These are phyloP conservation scores for Calonectria ilicicola DNA, from an alignment of 2,329 filamentous ascomycete species.

Conservation along the genomic window DNA sequence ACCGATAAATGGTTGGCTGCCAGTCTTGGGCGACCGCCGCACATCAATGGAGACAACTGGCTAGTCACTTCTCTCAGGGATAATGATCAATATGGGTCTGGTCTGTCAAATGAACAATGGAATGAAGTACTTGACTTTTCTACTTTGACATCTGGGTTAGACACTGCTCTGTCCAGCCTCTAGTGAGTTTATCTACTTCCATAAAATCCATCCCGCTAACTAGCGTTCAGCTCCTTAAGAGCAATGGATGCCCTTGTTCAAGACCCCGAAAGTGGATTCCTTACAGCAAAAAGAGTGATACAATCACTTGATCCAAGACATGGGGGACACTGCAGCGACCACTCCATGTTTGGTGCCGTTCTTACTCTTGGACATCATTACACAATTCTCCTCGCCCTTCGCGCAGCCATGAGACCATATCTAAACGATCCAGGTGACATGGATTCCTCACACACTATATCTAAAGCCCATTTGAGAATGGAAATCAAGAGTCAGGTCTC, in stretches of 20 bases:
- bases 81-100: constrained; percentile 1
- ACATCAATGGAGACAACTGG: constrained; percentile 24
- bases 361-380: constrained; percentile 5
- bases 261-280: background rate
- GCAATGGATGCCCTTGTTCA: background rate
- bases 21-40: constrained; percentile 28
- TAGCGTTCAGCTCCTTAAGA: constrained; percentile 1
- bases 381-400: constrained; percentile 1
- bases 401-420: constrained; percentile 6
- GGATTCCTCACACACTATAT: background rate
- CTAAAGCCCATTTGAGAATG: background rate
- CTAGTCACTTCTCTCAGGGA: constrained; percentile 10
- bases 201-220: background rate
- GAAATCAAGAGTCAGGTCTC: background rate
- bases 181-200: constrained; percentile 11
- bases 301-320: background rate
- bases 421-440: background rate
- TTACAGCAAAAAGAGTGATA: background rate
- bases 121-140: constrained; percentile 15
- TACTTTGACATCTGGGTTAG: constrained; percentile 7
- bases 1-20: constrained; percentile 34
- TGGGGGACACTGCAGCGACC: background rate
- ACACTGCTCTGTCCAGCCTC: constrained; percentile 3
- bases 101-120: constrained; percentile 12
- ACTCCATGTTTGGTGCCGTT: background rate